Conservation (phyloP, 176 grass and related monocot genomes). For the Pontederia crassipes region DNA sequence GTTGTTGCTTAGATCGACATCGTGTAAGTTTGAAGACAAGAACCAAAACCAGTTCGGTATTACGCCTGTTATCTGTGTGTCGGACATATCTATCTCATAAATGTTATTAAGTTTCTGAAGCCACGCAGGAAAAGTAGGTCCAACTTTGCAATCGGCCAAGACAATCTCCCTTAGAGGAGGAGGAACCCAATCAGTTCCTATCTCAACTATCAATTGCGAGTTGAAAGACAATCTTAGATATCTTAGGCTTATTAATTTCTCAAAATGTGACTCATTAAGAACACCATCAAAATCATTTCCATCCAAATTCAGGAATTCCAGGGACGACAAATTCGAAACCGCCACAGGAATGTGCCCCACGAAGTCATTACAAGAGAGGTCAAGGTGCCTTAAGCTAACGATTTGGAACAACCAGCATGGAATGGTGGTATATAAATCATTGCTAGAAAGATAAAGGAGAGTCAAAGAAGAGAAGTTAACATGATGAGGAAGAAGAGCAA, state of each 20-base stretch:
- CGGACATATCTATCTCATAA: background rate
- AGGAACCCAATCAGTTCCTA: background rate
- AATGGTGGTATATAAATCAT: background rate
- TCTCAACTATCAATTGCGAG: background rate
- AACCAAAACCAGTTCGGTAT: background rate
- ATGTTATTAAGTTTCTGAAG: background rate
- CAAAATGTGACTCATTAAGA: background rate
- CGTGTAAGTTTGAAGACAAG: background rate
- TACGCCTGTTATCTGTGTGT: background rate
- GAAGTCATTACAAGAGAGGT: background rate
- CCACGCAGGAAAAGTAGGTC: background rate
- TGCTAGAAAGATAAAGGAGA: background rate
- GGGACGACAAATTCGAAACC: background rate
- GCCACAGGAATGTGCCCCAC: background rate
- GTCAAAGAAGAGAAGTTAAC: background rate
- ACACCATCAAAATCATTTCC: background rate
- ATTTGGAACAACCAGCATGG: background rate
- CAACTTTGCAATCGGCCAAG: background rate
- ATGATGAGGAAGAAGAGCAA: background rate
- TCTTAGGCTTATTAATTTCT: background rate
- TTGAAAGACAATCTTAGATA: background rate
- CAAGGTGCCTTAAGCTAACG: background rate
- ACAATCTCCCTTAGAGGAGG: background rate
- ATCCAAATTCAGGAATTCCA: background rate
- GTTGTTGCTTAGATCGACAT: background rate